Conservation (phyloP, 495 filamentous ascomycete genomes). For the Talaromyces stipitatus region DNA sequence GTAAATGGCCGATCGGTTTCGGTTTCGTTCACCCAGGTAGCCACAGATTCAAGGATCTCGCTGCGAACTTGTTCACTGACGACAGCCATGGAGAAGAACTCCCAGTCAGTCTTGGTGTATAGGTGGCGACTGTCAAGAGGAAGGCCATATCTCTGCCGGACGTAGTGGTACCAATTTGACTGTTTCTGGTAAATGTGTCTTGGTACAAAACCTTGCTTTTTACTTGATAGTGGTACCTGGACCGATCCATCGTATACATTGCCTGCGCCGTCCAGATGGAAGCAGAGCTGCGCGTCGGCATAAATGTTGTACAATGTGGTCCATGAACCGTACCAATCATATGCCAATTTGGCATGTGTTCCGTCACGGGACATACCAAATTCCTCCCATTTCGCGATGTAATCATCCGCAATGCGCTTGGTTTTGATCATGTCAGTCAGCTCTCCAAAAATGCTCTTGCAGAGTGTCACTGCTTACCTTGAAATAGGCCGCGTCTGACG, state of each 20-base stretch:
- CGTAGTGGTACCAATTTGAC: constrained; percentile 77
- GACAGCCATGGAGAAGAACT: constrained; percentile 82
- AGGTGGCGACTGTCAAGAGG: constrained; percentile 82
- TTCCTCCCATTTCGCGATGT: constrained; percentile 78
- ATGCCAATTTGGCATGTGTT: constrained; percentile 82
- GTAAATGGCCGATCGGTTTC: constrained; percentile 69
- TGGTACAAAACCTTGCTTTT: constrained; percentile 50
- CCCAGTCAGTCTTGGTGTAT: constrained; percentile 91
- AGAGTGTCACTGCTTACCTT: constrained; percentile 25
- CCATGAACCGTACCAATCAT: constrained; percentile 94
- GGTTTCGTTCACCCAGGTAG: constrained; percentile 82
- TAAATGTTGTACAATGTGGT: constrained; percentile 91
- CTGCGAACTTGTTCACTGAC: constrained; percentile 55
- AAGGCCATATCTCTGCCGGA: constrained; percentile 74
- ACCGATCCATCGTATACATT: not conserved
- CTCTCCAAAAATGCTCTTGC: not conserved
- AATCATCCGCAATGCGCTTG: constrained; percentile 61
- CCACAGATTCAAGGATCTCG: constrained; percentile 70
- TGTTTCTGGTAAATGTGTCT: constrained; percentile 74
- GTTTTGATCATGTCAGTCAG: not conserved
- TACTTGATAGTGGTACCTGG: constrained; percentile 37
- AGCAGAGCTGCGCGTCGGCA: constrained; percentile 74
- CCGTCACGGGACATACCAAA: constrained; percentile 74
- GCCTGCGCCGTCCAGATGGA: constrained; percentile 52
- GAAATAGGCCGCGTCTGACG: constrained; percentile 60